These are phyloP conservation scores for Phytophthora cactorum DNA, from an alignment of 352 stramenopile species.

Conservation along the genomic window DNA sequence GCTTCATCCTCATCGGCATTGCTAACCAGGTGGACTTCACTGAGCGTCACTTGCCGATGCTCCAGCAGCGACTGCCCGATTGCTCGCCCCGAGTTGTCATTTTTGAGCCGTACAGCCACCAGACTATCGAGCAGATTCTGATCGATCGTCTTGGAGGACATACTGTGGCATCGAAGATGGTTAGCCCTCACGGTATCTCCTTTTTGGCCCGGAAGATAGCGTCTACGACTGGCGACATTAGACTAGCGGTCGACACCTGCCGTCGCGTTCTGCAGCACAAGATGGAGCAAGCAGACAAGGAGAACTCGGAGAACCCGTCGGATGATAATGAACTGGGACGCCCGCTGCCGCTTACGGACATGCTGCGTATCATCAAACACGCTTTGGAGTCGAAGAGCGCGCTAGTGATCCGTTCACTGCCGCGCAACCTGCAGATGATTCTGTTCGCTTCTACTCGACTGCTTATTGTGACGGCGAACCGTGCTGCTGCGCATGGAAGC, in stretches of 20 bases:
- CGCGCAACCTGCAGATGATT: conserved; percentile 85
- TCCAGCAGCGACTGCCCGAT: conserved; percentile 59
- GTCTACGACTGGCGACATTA: conserved; percentile 77
- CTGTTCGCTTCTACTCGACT: conserved; percentile 71
- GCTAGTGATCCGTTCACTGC: conserved; percentile 61
- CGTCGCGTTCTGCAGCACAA: conserved; percentile 73
- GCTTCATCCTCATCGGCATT: conserved; percentile 83
- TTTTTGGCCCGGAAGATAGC: conserved; percentile 86
- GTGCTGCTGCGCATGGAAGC: conserved; percentile 21
- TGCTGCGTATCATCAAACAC: conserved; percentile 76
- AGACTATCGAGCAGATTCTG: conserved; percentile 83
- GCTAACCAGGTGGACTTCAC: conserved; percentile 89
- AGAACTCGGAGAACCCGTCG: conserved; percentile 38
- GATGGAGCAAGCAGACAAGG: conserved; percentile 38
- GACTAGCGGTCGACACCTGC: conserved; percentile 76
- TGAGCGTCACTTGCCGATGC: conserved; percentile 69
- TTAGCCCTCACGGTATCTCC: conserved; percentile 74
- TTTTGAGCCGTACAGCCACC: conserved; percentile 81
- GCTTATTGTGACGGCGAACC: conserved; percentile 41
- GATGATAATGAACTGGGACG: conserved; percentile 28
- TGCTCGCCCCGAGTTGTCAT: conserved; percentile 71
- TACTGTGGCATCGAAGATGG: conserved; percentile 45
- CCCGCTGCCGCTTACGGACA: conserved; percentile 72
- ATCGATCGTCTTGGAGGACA: conserved; percentile 67
- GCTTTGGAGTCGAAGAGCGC: conserved; percentile 72